Base-by-base conservation (phyloP, 371 early-diverging fungal species). In the Batrachochytrium dendrobatidis region DNA sequence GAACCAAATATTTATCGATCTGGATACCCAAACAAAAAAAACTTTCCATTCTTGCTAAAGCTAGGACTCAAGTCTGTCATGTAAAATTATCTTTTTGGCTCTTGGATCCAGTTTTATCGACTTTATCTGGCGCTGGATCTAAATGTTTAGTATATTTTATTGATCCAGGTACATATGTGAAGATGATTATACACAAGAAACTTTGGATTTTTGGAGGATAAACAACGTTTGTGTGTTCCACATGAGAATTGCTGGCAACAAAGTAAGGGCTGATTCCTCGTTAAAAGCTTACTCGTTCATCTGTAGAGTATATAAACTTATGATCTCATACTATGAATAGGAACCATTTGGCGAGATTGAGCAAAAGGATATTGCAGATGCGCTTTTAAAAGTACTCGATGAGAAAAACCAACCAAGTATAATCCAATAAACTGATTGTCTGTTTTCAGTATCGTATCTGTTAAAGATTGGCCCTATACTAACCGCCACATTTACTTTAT, bases 301-400 rank as follows among this genome's bases (percentile, higher is more conserved):
- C n/a, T n/a, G n/a, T n/a, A n/a, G 33, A 4, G 24, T 28, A 20
- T 15, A 25, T 56, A 15, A 35, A 15, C 2, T 6, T 10, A 28
- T 18, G 29, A 26, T 53, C 46, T 44, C 46, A 43, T 15, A 5
- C 26, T 17, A 18, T 3, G n/a, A 12, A n/a, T 60, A 88, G 81
- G 95, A 95, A 61, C 97, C 95, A 1, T 94, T 94, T 71, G 73
- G 77, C 18, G 92, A 94, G 63, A 91, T 94, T 49, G 90, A 91
- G 64, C 82, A 83, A 52, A 71, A 73, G 17, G 85, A 86, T 49
- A 88, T 96, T 33, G 80, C 84, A 24, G 79, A 80, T 56, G 88
- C 90, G 0, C 73, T 96, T 30, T 84, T 83, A 0, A 83, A 86
- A 52, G 80, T 94, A 0, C 64, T 92, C 10, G 84, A 80, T 81